Base-by-base conservation (phyloP, 164 flowering plant genomes). In the Liriodendron chinense region DNA sequence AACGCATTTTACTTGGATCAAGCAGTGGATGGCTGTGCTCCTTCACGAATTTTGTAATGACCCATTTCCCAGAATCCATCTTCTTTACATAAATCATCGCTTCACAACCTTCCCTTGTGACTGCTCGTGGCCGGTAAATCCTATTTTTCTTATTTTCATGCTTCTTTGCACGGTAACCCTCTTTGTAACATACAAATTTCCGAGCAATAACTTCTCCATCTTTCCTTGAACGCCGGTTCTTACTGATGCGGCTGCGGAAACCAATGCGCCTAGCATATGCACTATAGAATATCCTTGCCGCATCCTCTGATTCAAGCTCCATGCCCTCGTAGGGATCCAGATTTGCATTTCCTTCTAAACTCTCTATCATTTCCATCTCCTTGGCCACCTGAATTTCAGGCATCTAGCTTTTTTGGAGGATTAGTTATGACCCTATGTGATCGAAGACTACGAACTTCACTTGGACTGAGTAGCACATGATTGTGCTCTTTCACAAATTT, bases 1-100 rank as follows among this genome's bases (percentile, higher is more conserved):
- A 82, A 66, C 84, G 89, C 72, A 89, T 90, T 78, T 88, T 94
- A 50, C 84, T 86, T 20, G 92, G 87, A 77, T 81, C 86, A 49
- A 86, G 77, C 66, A 77, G 53, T 43, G 65, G 72, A 77, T 77
- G 79, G 43, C 72, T 77, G 57, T 77, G 79, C 22, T 77, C 75
- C 71, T 77, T 77, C 20, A 71, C 63, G 43, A 77, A 72, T 68
- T 59, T 72, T 77, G 79, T 56, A 57, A 77, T 71, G 72, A 77
- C 61, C 79, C 79, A 77, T 48, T 72, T 77, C 61, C 79, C 79
- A 2, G 63, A 34, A 50, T 67, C 64, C 67, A 23, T 22, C 43
- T 66, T 77, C 70, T 77, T 77, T 43, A 77, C 74, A 70, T 50
- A 72, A 57, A 77, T 77, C 79, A 77, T 72, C 12, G 79, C 79